Evolutionary conservation across 495 filamentous ascomycete species (phyloP).

Genomic region (Penicillium cataractarum): DNA sequence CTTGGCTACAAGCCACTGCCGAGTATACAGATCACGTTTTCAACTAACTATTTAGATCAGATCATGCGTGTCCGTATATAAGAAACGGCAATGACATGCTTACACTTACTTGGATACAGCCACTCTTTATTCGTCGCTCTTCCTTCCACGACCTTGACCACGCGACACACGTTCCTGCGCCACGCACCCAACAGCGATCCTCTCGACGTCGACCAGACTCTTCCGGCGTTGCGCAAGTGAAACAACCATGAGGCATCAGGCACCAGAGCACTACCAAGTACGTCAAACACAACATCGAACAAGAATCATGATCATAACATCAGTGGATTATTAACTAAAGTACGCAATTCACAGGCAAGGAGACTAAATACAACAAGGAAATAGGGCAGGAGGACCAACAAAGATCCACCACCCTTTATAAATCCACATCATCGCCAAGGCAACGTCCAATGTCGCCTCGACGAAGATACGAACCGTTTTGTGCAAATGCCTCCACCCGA

Average conservation of each 20-base stretch:
- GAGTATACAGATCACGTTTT: neutral
- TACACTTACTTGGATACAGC: neutral
- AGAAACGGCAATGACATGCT: neutral
- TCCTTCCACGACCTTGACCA: neutral
- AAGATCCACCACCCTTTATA: slow-evolving; percentile 18
- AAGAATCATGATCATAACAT: slow-evolving; percentile 18
- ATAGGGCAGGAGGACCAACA: slow-evolving; percentile 11
- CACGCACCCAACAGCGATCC: neutral
- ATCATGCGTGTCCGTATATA: neutral
- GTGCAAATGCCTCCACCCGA: slow-evolving; percentile 13
- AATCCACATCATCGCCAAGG: slow-evolving; percentile 8
- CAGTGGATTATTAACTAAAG: slow-evolving; percentile 29
- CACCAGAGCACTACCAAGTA: neutral
- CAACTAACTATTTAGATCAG: neutral
- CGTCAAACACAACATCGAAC: neutral
- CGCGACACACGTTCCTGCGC: neutral
- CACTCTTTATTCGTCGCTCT: neutral
- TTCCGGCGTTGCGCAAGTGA: neutral
- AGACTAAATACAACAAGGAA: slow-evolving; percentile 31
- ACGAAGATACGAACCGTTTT: slow-evolving; percentile 10
- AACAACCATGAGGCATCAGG: too few relatives aligned
- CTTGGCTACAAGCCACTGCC: neutral
- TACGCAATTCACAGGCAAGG: slow-evolving; percentile 20
- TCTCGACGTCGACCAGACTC: neutral
- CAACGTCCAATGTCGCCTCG: slow-evolving; percentile 4